These are phyloP conservation scores for Toxoplasma gondii DNA, from an alignment of 169 alveolate species.

Conservation along the genomic window DNA sequence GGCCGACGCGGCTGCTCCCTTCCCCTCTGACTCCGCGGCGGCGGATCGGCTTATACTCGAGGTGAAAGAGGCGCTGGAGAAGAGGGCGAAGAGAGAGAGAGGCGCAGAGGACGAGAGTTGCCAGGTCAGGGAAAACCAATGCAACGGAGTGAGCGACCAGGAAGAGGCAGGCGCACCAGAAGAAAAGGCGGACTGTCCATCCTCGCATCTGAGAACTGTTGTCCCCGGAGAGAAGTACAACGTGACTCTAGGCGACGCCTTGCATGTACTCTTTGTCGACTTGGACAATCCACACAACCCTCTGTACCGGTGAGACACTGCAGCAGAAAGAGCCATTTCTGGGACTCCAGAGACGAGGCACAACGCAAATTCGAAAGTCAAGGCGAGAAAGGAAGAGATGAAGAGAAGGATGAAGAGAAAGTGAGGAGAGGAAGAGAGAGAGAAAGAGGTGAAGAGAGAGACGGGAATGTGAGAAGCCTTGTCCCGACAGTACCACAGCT, in stretches of 20 bases:
- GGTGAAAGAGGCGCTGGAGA: background rate
- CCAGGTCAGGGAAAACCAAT: no score
- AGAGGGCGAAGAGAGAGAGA: background rate
- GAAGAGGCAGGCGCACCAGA: background rate
- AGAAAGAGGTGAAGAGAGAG: no score
- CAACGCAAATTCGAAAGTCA: no score
- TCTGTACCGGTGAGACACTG: background rate
- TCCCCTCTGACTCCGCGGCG: background rate
- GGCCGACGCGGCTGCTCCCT: background rate
- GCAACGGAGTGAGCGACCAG: no score
- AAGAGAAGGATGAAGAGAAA: no score
- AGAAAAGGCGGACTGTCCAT: background rate
- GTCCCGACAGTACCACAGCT: background rate
- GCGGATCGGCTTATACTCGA: slow-evolving; percentile 4
- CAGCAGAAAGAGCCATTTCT: background rate
- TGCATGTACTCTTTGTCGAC: background rate
- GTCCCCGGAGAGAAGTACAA: background rate
- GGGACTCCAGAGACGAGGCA: no score
- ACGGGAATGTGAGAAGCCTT: background rate
- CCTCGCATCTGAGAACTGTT: background rate
- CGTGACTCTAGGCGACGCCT: background rate
- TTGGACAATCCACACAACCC: background rate
- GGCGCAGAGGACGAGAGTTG: background rate
- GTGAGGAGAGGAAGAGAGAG: no score
- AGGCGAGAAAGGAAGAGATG: no score